phyloP scores from a whole-genome alignment of 768 basidiomycete genomes.

The Cystobasidium tubakii region DNA sequence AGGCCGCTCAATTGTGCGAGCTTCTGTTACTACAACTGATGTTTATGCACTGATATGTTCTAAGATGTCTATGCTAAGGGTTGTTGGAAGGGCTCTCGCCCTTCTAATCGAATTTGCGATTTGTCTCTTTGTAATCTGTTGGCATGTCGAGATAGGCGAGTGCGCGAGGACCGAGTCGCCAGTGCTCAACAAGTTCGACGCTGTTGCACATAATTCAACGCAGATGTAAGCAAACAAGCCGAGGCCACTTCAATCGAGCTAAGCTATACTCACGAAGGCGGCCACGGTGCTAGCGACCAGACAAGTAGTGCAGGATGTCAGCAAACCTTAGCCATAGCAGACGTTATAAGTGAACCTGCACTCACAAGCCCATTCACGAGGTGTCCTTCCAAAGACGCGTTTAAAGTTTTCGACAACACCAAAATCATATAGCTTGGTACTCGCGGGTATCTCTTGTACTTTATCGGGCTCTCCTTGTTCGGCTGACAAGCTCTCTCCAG shows the following conservation, averaged over 20 bases:
- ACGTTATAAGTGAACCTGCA: neutral
- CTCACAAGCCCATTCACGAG: slow-evolving; percentile 4
- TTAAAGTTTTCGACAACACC: neutral
- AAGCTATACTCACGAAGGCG: neutral
- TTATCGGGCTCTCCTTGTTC: neutral
- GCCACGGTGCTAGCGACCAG: neutral
- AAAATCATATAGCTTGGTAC: slow-evolving; percentile 23
- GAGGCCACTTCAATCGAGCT: no score
- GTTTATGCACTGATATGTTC: no score
- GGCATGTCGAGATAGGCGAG: neutral
- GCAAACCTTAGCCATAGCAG: neutral
- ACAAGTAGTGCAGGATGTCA: neutral
- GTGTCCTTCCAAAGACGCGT: neutral
- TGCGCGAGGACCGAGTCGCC: neutral
- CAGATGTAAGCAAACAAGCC: no score
- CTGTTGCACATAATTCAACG: neutral
- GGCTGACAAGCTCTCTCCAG: neutral
- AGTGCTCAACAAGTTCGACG: neutral
- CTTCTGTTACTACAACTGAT: no score
- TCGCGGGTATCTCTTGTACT: neutral
- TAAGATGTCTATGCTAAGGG: no score
- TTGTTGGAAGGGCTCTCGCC: no score
- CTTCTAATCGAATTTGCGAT: neutral
- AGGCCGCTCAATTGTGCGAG: no score
- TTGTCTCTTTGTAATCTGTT: neutral